Base-by-base conservation (phyloP, 1,284 basidiomycete genomes). In the Erythrobasidium hasegawianum region DNA sequence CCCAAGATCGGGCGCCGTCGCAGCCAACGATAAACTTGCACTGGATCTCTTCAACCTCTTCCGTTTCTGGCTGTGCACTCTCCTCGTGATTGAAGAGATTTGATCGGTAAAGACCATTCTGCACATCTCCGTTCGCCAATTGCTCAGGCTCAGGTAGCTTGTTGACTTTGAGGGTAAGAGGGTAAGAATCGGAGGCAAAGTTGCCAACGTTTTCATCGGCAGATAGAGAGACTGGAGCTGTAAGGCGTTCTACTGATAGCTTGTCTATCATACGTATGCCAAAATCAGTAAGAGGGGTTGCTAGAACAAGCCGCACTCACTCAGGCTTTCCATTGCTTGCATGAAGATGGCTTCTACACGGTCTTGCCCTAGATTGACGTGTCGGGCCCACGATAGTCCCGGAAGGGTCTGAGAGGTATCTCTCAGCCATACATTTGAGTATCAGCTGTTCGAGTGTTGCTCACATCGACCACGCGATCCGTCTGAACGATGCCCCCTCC, bases 351-450 rank as follows among this genome's bases (percentile, higher is more conserved):
- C 76, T 75, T 89, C 87, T 41, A 89, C 87, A 2, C 82, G 83
- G 1, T 86, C 87, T 78, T 89, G 87, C 70, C 87, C 85, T n/a
- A 88, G 78, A 0, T 86, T 87, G 5, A 83, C 77, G 84, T 88
- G 81, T 81, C 9, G 82, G 78, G 2, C 83, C 82, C 38, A 80
- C 81, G 29, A 87, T 79, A 73, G 86, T 18, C 74, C 74, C 0
- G 72, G 74, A 11, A 68, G 58, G 7, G 73, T 75, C 38, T 41
- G 39, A 8, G n/a, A 7, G 4, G 45, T 20, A 5, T 33, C 5
- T 33, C 5, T 33, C 16, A 33, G 9, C 27, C 16, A 16, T 18
- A 9, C 52, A 13, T n/a, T 47, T 16, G 11, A 45, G 10, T 27
- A 29, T 16, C 5, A 18, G 54, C 5, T 14, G 24, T 26, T n/a